Evolutionary conservation across 1,139 yeast genomes (phyloP).

Genomic region (Sugiyamaella castrensis): DNA sequence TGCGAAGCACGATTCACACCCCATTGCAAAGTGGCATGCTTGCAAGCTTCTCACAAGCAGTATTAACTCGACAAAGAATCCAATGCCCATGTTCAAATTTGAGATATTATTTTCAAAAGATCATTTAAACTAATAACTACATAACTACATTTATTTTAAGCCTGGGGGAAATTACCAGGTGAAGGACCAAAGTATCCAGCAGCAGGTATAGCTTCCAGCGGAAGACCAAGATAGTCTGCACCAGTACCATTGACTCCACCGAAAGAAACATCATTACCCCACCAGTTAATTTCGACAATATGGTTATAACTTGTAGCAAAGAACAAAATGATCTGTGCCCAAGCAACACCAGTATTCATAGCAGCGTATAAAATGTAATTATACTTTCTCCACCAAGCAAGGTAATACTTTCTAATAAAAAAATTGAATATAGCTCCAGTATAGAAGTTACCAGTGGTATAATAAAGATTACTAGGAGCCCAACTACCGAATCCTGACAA

Average conservation of each 20-base stretch:
- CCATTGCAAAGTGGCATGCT: too few relatives aligned
- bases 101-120: too few relatives aligned
- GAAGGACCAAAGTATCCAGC: constrained; percentile 43
- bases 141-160: too few relatives aligned
- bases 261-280: constrained; percentile 53
- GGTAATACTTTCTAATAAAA: constrained; percentile 47
- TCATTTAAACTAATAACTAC: too few relatives aligned
- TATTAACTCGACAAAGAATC: too few relatives aligned
- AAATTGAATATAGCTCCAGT: constrained; percentile 52
- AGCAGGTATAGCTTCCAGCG: constrained; percentile 41
- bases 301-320: constrained; percentile 50
- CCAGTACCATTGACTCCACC: constrained; percentile 41
- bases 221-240: constrained; percentile 38
- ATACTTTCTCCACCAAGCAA: constrained; percentile 47
- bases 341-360: constrained; percentile 50
- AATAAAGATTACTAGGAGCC: constrained; percentile 53
- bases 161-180: constrained; percentile 36
- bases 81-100: too few relatives aligned
- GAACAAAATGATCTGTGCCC: constrained; percentile 44
- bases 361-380: constrained; percentile 56
- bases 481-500: constrained; percentile 35
- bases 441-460: constrained; percentile 50
- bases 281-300: constrained; percentile 48
- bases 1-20: too few relatives aligned
- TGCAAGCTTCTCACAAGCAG: constrained; percentile 47